A percentile compares a stretch with the other conserved stretches of the same genome.
Conservation (phyloP, 148 eudicot genomes). For the Cornus florida region DNA sequence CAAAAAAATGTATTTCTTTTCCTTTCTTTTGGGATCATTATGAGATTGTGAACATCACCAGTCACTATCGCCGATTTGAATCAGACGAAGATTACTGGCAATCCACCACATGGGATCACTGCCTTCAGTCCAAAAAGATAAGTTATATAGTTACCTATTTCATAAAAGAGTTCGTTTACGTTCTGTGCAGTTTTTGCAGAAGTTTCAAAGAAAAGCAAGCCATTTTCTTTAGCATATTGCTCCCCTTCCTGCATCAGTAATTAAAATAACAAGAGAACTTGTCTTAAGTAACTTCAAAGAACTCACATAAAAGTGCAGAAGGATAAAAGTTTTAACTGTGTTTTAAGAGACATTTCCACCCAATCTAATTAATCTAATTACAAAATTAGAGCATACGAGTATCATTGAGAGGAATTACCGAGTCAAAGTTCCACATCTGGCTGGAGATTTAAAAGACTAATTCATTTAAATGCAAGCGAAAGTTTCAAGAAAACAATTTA, state of each 20-base stretch:
- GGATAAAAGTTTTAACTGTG: background rate
- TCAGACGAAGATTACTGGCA: background rate
- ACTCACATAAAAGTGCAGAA: background rate
- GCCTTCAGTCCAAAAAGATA: background rate
- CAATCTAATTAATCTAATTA: no score
- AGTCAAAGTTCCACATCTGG: no score
- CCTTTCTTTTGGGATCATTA: background rate
- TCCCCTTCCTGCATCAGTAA: conserved; percentile 51
- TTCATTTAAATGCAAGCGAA: no score
- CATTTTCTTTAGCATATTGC: conserved; percentile 65
- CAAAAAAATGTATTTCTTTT: background rate
- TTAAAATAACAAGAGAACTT: background rate
- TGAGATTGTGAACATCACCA: background rate
- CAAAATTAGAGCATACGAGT: no score
- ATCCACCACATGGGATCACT: background rate
- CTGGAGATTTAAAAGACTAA: no score
- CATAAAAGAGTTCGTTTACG: conserved; percentile 66
- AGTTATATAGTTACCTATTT: conserved; percentile 41
- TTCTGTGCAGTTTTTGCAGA: conserved; percentile 74
- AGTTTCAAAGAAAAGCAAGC: conserved; percentile 61
- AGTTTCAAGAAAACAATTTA: no score
- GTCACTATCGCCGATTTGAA: background rate
- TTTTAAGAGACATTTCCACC: no score
- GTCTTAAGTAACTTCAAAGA: background rate
- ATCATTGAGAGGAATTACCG: no score